Evolutionary conservation across 441 rosid species (phyloP).

Genomic region (Omphalea diandra): DNA sequence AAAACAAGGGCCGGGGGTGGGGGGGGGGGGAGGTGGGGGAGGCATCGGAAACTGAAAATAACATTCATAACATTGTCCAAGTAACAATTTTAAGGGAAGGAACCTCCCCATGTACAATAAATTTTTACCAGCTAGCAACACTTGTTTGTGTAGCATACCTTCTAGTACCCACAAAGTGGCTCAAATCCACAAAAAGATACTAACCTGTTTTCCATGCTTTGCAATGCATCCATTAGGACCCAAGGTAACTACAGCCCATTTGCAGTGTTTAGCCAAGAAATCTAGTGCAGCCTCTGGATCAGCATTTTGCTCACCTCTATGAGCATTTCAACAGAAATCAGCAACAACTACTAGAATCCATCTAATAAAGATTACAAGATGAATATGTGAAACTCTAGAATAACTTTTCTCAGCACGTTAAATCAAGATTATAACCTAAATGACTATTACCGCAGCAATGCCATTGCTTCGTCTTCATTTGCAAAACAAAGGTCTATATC

Average conservation of each 20-base stretch:
- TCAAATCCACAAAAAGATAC: slow-evolving; percentile 10
- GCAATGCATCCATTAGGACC: slow-evolving; percentile 88
- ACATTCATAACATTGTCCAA: too few species aligned
- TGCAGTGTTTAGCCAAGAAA: slow-evolving; percentile 66
- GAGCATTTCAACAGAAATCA: slow-evolving; percentile 24
- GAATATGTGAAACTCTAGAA: slow-evolving; percentile 5
- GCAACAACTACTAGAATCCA: slow-evolving; percentile 3
- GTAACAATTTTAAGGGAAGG: not conserved
- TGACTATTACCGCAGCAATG: slow-evolving; percentile 74
- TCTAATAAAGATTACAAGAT: slow-evolving; percentile 1
- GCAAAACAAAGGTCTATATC: slow-evolving; percentile 92
- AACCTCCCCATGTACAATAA: too few species aligned
- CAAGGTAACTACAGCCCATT: slow-evolving; percentile 90
- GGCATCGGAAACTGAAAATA: too few species aligned
- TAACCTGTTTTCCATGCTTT: slow-evolving; percentile 81
- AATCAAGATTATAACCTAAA: too few species aligned
- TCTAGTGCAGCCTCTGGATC: slow-evolving; percentile 72
- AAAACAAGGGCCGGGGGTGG: too few species aligned
- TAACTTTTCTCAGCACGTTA: not conserved
- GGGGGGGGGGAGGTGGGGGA: too few species aligned
- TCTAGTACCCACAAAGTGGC: not conserved
- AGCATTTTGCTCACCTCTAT: slow-evolving; percentile 62
- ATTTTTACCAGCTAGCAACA: not conserved
- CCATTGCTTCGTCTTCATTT: slow-evolving; percentile 92
- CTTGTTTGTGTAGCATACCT: not conserved